Evolutionary conservation across 352 stramenopile genomes (phyloP), one percentile per base, ranked within the genome.

Genomic region (Saprolegnia parasitica): DNA sequence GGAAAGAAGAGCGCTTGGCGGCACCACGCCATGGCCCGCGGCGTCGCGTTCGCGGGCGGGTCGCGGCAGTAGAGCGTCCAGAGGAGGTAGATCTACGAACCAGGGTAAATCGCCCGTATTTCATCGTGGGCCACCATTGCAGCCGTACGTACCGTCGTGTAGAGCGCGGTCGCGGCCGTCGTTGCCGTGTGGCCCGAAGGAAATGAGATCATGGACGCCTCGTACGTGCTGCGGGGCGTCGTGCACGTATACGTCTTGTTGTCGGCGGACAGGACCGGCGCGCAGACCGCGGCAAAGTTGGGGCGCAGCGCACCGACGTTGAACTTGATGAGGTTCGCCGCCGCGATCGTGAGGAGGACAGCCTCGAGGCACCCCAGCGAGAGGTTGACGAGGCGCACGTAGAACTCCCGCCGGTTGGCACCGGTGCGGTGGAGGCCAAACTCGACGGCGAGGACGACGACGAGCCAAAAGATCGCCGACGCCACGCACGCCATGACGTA

Each of bases 131-230:
- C 2, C 29, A 50, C 13, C 0, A 65, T 5, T 11, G 26, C 18
- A 26, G 26, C 29, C 15, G 39, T 10, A 35, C 40, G 40, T 42
- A 67, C 58, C 11, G 58, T 56, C 20, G 58, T 42, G 39, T 56
- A 67, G 13, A 24, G 50, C 4, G 37, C 58, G 3, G n/a, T 24
- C 21, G 58, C 58, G 13, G 58, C 54, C 20, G 37, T 40, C 13
- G 58, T 67, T 37, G 40, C 52, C 0, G 58, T 20, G 40, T 67
- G 58, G 0, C 40, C 58, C 3, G 58, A 67, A 39, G 58, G 58
- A 55, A 67, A 67, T 8, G 58, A 67, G 11, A 67, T 15, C 58
- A 67, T 67, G 9, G 58, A 67, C 58, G 49, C 50, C 8, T 67
- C 40, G 42, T 55, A 67, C 24, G 21, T 23, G n/a, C 42, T 54